These are phyloP conservation scores for Nepenthes gracilis DNA, from an alignment of 148 eudicot genomes.

Conservation along the genomic window DNA sequence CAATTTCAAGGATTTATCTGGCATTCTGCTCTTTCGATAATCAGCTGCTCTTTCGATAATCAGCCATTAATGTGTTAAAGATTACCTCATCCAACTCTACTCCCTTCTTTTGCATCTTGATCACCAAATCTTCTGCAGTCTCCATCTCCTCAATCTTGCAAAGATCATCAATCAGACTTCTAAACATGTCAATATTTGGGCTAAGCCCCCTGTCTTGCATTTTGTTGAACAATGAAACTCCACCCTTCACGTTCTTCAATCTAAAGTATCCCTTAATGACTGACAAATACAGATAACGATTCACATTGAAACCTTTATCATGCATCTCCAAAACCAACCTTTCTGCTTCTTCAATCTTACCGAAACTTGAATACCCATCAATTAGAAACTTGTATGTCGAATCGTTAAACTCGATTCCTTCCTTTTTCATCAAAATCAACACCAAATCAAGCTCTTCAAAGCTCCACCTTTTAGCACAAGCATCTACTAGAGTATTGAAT, in stretches of 20 bases:
- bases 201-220: slow-evolving; percentile 22
- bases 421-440: slow-evolving; percentile 26
- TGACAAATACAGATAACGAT: slow-evolving; percentile 17
- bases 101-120: slow-evolving; percentile 22
- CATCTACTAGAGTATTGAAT: slow-evolving; percentile 28
- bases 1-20: slow-evolving; percentile 2
- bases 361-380: slow-evolving; percentile 29
- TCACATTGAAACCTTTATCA: slow-evolving; percentile 22
- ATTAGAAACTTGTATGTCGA: slow-evolving; percentile 28
- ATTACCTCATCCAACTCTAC: slow-evolving; percentile 12
- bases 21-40: slow-evolving; percentile 21
- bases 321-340: slow-evolving; percentile 31
- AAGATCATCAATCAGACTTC: slow-evolving; percentile 18
- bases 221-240: slow-evolving; percentile 13
- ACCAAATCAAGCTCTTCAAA: slow-evolving; percentile 25
- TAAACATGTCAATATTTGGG: slow-evolving; percentile 14
- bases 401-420: slow-evolving; percentile 19
- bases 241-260: slow-evolving; percentile 16
- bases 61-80: slow-evolving; percentile 10
- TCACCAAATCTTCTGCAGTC: slow-evolving; percentile 18
- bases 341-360: slow-evolving; percentile 30
- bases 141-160: slow-evolving; percentile 24
- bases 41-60: slow-evolving; percentile 16
- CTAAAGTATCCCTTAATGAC: slow-evolving; percentile 29
- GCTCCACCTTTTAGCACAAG: slow-evolving; percentile 32